These are phyloP conservation scores for Arthrinium phaeospermum DNA, from an alignment of 2,329 filamentous ascomycete species.

Conservation along the genomic window DNA sequence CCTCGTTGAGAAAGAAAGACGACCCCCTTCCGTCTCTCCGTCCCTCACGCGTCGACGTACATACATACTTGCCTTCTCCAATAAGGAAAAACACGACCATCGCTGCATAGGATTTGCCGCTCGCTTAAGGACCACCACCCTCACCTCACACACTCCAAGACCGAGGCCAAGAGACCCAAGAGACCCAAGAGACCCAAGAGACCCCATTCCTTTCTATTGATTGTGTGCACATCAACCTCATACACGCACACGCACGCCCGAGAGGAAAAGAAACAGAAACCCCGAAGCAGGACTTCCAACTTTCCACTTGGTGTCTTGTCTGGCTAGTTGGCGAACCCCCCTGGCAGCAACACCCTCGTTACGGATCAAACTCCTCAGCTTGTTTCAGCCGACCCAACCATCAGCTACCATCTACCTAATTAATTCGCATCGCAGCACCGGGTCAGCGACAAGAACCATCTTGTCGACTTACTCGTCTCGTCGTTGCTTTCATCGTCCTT, in stretches of 20 bases:
- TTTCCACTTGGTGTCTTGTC: conserved; percentile 16
- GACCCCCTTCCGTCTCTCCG: neutral
- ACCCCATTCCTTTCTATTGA: neutral
- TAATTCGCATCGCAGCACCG: conserved; percentile 21
- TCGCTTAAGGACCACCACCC: conserved; percentile 8
- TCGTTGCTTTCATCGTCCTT: neutral
- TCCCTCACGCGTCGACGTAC: neutral
- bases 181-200: neutral
- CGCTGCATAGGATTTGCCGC: conserved; percentile 9
- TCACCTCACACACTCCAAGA: neutral
- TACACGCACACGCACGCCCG: conserved; percentile 1
- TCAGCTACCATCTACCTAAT: conserved; percentile 27
- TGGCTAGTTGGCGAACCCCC: conserved; percentile 16
- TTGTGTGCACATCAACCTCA: neutral
- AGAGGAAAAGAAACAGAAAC: neutral
- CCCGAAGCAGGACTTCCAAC: conserved; percentile 10
- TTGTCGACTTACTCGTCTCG: neutral
- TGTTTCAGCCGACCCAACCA: conserved; percentile 41
- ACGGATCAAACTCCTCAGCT: conserved; percentile 42
- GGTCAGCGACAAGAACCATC: neutral
- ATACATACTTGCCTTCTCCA: neutral
- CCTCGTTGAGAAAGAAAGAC: neutral
- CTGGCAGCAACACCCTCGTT: conserved; percentile 31
- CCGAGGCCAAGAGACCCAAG: neutral
- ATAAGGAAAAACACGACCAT: neutral